A percentile compares a stretch with the other conserved stretches of the same genome.
Conservation (phyloP, 441 rosid species). For the Adansonia rubrostipa region DNA sequence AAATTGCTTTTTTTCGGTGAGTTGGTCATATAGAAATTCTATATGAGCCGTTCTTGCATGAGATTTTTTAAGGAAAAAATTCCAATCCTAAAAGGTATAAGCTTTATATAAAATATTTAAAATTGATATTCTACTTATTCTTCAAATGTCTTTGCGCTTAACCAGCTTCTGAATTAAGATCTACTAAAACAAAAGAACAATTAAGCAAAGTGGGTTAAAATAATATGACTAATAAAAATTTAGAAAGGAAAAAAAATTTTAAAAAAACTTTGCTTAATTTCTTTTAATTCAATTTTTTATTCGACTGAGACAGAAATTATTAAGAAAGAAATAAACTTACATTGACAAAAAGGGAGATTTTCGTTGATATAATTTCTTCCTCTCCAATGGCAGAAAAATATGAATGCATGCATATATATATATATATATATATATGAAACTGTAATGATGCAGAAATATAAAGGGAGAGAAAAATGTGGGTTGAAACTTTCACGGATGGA, state of each 20-base stretch:
- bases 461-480: neutral
- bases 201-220: no score
- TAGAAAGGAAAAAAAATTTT: no score
- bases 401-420: neutral
- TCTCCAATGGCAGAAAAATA: neutral
- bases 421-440: no score
- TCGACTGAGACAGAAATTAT: no score
- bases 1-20: no score
- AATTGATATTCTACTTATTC: neutral
- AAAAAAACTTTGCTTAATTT: neutral
- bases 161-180: neutral
- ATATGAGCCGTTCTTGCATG: no score
- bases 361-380: neutral
- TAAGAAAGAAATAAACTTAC: neutral
- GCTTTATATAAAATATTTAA: neutral
- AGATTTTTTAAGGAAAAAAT: no score
- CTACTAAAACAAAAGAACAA: neutral
- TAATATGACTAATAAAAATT: neutral
- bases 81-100: neutral
- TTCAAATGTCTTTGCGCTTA: no score
- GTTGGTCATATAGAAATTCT: no score
- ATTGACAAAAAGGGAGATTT: neutral
- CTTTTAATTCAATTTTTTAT: neutral
- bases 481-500: conserved; percentile 5
- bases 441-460: neutral